Evolutionary conservation across 371 early-diverging fungal species (phyloP), one percentile per base, ranked within the genome.

Genomic region (Actinomortierella ambigua): DNA sequence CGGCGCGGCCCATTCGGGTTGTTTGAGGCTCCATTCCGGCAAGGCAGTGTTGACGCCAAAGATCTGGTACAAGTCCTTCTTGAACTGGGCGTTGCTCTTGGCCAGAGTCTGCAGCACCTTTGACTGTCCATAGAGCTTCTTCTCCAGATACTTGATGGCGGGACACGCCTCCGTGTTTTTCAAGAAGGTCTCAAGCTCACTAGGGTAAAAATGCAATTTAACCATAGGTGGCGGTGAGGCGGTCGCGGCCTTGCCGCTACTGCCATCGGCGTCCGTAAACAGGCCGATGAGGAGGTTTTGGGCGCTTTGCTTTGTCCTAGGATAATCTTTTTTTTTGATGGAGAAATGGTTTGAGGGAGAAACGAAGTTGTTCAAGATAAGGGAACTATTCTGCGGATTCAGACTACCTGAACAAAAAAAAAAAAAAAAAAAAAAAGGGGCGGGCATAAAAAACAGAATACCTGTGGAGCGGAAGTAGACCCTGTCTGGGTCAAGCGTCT

Each of bases 231-330:
- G 69, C 1, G 69, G 43, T 0, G 24, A 24, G 6, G 27, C 53
- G 2, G 73, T 50, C 8, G 22, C 58, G 39, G 8, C 44, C 46
- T 46, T 48, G 17, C 39, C 43, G 3, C 22, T 20, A 18, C 42
- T 23, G 1, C 15, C 2, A 2, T 40, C 24, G 22, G 15, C 17
- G 13, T 49, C 28, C 2, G 88, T 82, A 63, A 77, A 86, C 27
- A 86, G 43, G 6, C 83, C 82, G 39, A 76, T 77, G 53, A 87
- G 57, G 28, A 87, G 53, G 48, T 77, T 71, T 62, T 82, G 75
- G 0, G 79, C 86, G 17, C 85, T 82, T 49, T 84, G 80, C 22
- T 79, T 75, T 3, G 87, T 87, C 22, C 87, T 81, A 82, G 82
- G 79, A 20, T 69, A 34, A 50, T 82, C 69, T 46, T 77, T 77